phyloP scores from a whole-genome alignment of 2,329 filamentous ascomycete genomes.

The Aspergillus viridinutans region DNA sequence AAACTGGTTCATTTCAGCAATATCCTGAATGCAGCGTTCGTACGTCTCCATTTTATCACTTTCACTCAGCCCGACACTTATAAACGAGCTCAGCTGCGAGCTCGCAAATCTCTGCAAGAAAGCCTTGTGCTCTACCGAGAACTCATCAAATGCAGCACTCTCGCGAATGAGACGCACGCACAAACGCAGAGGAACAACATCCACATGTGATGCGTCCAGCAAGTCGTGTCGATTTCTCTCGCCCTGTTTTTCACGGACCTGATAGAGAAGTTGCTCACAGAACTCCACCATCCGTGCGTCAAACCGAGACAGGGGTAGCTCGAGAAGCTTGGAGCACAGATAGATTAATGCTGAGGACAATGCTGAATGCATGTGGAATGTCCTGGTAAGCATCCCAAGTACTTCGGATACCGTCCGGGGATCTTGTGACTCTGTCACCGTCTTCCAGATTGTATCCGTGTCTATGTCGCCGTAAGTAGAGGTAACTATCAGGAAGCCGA shows the following conservation, averaged over 20 bases:
- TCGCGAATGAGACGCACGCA: conserved; percentile 69
- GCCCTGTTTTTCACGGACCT: conserved; percentile 44
- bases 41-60: conserved; percentile 62
- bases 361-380: conserved; percentile 45
- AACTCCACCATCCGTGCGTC: conserved; percentile 59
- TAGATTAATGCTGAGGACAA: conserved; percentile 52
- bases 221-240: conserved; percentile 24
- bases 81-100: conserved; percentile 58
- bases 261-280: conserved; percentile 54
- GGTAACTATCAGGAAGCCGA: conserved; percentile 82
- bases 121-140: conserved; percentile 54
- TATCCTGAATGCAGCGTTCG: conserved; percentile 63
- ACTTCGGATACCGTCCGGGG: conserved; percentile 79
- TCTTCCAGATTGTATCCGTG: conserved; percentile 79
- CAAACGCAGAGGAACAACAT: conserved; percentile 48
- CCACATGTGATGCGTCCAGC: conserved; percentile 25
- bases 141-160: conserved; percentile 55
- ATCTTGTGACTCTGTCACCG: conserved; percentile 75
- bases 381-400: conserved; percentile 58
- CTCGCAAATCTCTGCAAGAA: conserved; percentile 63
- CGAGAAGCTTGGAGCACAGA: conserved; percentile 66
- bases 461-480: conserved; percentile 66
- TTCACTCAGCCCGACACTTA: conserved; percentile 52
- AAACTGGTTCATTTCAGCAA: conserved; percentile 58
- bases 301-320: conserved; percentile 60